Evolutionary conservation across 345 rosid genomes (phyloP), one percentile per base, ranked within the genome.

Genomic region (Camelina laxa): DNA sequence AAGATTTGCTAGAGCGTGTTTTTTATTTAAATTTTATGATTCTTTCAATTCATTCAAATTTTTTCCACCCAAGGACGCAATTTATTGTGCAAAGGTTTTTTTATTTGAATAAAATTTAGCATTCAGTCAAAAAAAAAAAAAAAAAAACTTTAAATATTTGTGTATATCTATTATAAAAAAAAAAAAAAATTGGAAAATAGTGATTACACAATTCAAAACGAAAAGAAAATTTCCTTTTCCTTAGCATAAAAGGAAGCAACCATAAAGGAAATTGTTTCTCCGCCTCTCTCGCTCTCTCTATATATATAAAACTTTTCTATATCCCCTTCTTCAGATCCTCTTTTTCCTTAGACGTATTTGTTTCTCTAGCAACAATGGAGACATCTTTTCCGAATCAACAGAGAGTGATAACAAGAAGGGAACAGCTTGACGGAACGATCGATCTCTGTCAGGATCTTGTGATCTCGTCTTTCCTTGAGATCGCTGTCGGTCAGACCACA

Each of bases 391-490:
- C 54, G 27, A 47, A 57, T 41, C 35, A 41, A 20, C 11, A 4
- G 17, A 39, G 3, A 20, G 35, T 22, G 4, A 22, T 22, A 22
- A 24, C 20, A 42, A 62, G 53, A 22, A 62, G 9, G 4, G 1
- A 4, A 12, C 8, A 24, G 15, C 50, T 60, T 49, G 27, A 71
- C 19, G 41, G 50, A 60, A 60, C 7, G n/a, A 36, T 71, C 15
- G n/a, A n/a, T n/a, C 19, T 60, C 59, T 22, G 50, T 9, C 6
- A 60, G 38, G 38, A 73, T 54, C 56, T 54, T 65, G 42, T 57
- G 0, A 57, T 74, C 50, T 57, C 72, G 2, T 45, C 59, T 74
- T 74, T 74, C 22, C 65, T 65, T 13, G 72, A 74, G 22, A 59
- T 74, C 67, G 66, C 60, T 22, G 33, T 74, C 12, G 72, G 21